These are phyloP conservation scores for Penicillium herquei DNA, from an alignment of 495 filamentous ascomycete species.

Conservation along the genomic window DNA sequence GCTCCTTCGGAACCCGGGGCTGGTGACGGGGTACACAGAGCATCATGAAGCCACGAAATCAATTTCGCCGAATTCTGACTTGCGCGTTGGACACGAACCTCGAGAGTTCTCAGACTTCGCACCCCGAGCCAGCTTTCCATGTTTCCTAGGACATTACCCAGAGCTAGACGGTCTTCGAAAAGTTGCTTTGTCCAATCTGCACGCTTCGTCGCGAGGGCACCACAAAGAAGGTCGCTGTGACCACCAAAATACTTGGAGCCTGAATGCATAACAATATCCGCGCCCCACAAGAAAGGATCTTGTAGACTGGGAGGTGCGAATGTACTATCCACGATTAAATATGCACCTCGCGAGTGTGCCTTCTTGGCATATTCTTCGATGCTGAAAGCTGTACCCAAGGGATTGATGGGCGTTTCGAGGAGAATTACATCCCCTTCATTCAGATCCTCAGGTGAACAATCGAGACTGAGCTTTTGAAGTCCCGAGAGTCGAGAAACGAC, in stretches of 20 bases:
- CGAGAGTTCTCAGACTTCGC: slow-evolving; percentile 75
- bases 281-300: slow-evolving; percentile 74
- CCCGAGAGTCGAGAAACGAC: slow-evolving; percentile 67
- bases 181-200: slow-evolving; percentile 55
- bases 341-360: slow-evolving; percentile 66
- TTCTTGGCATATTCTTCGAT: slow-evolving; percentile 62
- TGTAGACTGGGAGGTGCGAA: slow-evolving; percentile 86
- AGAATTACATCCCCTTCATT: slow-evolving; percentile 75
- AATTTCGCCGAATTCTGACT: slow-evolving; percentile 60
- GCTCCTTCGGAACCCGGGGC: slow-evolving; percentile 26
- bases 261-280: slow-evolving; percentile 78
- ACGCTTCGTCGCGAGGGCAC: slow-evolving; percentile 64
- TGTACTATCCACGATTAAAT: slow-evolving; percentile 78
- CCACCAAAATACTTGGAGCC: slow-evolving; percentile 93
- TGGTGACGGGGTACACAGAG: slow-evolving; percentile 30
- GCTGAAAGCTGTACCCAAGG: slow-evolving; percentile 68
- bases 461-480: slow-evolving; percentile 58
- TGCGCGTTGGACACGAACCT: slow-evolving; percentile 70
- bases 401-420: slow-evolving; percentile 85
- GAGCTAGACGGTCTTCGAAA: slow-evolving; percentile 57
- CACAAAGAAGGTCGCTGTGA: slow-evolving; percentile 83
- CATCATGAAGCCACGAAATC: slow-evolving; percentile 62
- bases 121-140: slow-evolving; percentile 86
- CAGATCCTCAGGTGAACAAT: slow-evolving; percentile 52
- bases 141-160: slow-evolving; percentile 78